Percentiles rank a stretch among this genome's conserved stretches.
These are phyloP conservation scores for Neurospora pannonica DNA, from an alignment of 495 filamentous ascomycete species.

Conservation along the genomic window DNA sequence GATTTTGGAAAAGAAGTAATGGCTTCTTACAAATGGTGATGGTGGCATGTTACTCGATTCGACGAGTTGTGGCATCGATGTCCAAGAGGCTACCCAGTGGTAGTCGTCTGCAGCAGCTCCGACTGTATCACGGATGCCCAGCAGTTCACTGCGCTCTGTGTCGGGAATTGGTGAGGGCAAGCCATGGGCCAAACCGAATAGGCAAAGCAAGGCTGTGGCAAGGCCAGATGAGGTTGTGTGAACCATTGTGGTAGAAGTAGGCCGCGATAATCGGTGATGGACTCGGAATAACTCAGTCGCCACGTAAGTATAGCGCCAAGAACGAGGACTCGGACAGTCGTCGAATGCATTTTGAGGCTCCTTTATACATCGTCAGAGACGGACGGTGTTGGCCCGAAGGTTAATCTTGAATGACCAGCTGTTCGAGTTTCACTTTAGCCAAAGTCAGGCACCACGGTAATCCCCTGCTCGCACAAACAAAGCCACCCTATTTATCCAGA, in stretches of 20 bases:
- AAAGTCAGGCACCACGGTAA: neutral
- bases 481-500: neutral
- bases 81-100: constrained; percentile 60
- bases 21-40: constrained; percentile 44
- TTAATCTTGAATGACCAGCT: constrained; percentile 10
- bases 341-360: neutral
- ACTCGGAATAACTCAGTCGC: neutral
- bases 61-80: constrained; percentile 56
- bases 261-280: neutral
- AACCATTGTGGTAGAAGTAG: neutral
- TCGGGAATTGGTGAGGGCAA: constrained; percentile 3
- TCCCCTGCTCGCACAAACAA: neutral
- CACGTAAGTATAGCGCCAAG: neutral
- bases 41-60: constrained; percentile 54
- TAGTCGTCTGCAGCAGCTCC: constrained; percentile 6
- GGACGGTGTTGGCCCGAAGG: constrained; percentile 14
- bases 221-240: neutral
- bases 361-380: constrained; percentile 1
- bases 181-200: neutral
- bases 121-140: neutral
- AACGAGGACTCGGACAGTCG: neutral
- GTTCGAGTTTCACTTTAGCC: constrained; percentile 12
- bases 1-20: neutral
- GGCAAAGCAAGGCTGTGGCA: constrained; percentile 4
- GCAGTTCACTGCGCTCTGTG: neutral